phyloP scores from a whole-genome alignment of 352 stramenopile species.

The Phytopythium ostracodes region DNA sequence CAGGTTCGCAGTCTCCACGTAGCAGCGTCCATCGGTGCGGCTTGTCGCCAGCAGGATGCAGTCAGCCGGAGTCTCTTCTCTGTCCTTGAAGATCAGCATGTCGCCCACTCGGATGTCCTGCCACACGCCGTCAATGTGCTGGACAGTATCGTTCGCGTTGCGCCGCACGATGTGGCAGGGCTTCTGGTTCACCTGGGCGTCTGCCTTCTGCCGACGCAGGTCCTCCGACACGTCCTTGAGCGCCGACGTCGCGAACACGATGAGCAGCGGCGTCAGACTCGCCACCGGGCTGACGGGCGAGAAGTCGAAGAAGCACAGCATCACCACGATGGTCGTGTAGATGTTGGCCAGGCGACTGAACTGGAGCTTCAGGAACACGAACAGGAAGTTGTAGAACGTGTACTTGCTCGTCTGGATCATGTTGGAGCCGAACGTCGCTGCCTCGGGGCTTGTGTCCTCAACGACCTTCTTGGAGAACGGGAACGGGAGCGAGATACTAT shows the following conservation, averaged over 20 bases:
- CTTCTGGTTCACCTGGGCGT: constrained; percentile 77
- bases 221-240: constrained; percentile 87
- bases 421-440: constrained; percentile 63
- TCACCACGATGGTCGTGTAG: constrained; percentile 87
- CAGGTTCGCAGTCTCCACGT: constrained; percentile 84
- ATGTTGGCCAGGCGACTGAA: constrained; percentile 88
- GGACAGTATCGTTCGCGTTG: constrained; percentile 45
- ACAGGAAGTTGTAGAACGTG: constrained; percentile 89
- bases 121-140: constrained; percentile 72
- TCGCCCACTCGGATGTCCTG: constrained; percentile 85
- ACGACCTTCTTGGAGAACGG: constrained; percentile 5
- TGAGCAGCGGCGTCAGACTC: constrained; percentile 80
- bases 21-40: constrained; percentile 69
- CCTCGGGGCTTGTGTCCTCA: constrained; percentile 14
- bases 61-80: constrained; percentile 79
- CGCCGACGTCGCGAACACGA: constrained; percentile 87
- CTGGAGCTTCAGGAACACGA: constrained; percentile 89
- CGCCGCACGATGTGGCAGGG: constrained; percentile 67
- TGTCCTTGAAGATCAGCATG: constrained; percentile 75
- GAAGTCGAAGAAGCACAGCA: constrained; percentile 88
- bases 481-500: constrained; percentile 13
- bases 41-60: constrained; percentile 79
- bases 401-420: constrained; percentile 88
- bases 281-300: constrained; percentile 80
- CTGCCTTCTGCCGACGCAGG: constrained; percentile 69